These are phyloP conservation scores for Metroxylon sagu DNA, from an alignment of 176 grass and related monocot genomes.

Conservation along the genomic window DNA sequence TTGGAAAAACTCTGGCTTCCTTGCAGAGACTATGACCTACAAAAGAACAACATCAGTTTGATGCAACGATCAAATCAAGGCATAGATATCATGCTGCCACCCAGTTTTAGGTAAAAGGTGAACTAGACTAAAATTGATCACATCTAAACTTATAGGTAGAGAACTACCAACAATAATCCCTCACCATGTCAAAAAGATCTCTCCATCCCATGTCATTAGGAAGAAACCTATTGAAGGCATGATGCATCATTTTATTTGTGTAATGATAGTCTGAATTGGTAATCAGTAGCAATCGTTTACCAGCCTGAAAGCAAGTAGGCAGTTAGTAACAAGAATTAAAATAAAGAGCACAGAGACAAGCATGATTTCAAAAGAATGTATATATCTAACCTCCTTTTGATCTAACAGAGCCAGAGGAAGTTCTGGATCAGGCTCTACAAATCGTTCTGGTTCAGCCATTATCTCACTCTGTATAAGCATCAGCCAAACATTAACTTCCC, in stretches of 20 bases:
- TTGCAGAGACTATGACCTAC: conserved; percentile 92
- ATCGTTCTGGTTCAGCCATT: conserved; percentile 94
- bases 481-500: conserved; percentile 19
- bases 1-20: conserved; percentile 93
- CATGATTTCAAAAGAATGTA: not conserved
- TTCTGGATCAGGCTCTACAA: conserved; percentile 96
- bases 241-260: conserved; percentile 98
- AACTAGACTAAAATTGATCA: too few relatives aligned
- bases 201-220: conserved; percentile 94
- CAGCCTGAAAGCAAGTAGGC: conserved; percentile 47
- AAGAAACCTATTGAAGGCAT: conserved; percentile 94
- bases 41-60: conserved; percentile 11
- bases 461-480: conserved; percentile 75
- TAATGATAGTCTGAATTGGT: conserved; percentile 97
- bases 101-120: too few relatives aligned
- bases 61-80: not conserved
- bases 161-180: conserved; percentile 2
- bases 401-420: conserved; percentile 94
- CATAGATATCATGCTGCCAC: not conserved
- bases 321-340: conserved; percentile 5
- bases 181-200: conserved; percentile 98
- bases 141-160: too few relatives aligned
- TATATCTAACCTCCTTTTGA: conserved; percentile 80
- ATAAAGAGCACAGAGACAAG: not conserved
- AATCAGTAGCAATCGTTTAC: conserved; percentile 84